These are phyloP conservation scores for Trypanosoma boissoni DNA, from an alignment of 208 protist genomes.

Conservation along the genomic window DNA sequence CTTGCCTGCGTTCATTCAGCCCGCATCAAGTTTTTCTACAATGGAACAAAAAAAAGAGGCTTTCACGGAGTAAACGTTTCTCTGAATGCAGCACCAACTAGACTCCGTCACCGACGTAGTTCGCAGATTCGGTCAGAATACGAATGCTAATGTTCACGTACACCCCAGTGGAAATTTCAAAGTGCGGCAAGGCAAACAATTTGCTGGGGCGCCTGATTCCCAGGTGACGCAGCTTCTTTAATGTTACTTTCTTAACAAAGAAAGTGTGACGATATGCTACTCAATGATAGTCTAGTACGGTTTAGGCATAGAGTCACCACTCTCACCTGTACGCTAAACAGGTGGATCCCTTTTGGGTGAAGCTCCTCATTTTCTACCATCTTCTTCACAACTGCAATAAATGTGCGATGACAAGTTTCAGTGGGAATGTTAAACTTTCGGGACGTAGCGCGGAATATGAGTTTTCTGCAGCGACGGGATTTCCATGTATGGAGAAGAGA, in stretches of 20 bases:
- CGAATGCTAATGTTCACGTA: constrained; percentile 94
- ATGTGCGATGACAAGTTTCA: constrained; percentile 69
- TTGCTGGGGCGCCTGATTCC: constrained; percentile 45
- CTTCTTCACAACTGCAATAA: constrained; percentile 91
- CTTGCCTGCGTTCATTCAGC: constrained; percentile 95
- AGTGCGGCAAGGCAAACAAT: constrained; percentile 89
- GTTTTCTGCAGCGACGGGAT: constrained; percentile 51
- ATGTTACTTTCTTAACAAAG: neutral
- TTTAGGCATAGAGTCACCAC: constrained; percentile 46
- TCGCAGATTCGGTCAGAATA: constrained; percentile 90
- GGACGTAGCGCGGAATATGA: constrained; percentile 63
- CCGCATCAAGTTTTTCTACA: constrained; percentile 71
- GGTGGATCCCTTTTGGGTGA: constrained; percentile 55
- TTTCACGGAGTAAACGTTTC: constrained; percentile 90
- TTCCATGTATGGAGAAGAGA: constrained; percentile 89
- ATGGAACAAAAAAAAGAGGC: constrained; percentile 86
- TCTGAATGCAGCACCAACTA: constrained; percentile 84
- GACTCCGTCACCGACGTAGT: constrained; percentile 73
- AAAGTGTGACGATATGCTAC: constrained; percentile 27
- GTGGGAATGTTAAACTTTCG: constrained; percentile 89
- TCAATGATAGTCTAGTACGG: constrained; percentile 52
- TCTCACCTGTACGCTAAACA: constrained; percentile 80
- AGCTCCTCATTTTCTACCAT: constrained; percentile 81
- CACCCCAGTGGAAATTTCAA: constrained; percentile 92
- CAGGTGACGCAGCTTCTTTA: constrained; percentile 6